Base-by-base conservation (phyloP, 768 basidiomycete species). In the Trichaptum fuscoviolaceum region DNA sequence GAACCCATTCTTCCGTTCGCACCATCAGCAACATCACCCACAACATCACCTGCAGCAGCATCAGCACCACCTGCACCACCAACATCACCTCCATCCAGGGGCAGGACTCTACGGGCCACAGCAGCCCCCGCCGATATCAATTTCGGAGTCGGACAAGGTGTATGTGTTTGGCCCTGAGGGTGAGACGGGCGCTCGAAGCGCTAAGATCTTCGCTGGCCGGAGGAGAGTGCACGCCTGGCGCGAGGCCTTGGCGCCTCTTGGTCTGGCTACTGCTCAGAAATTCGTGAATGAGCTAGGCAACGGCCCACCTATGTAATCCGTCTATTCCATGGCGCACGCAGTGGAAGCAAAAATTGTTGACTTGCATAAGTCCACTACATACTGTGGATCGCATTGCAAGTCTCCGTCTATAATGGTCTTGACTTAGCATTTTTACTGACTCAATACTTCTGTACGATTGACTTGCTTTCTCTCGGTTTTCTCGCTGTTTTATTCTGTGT, bases 91-190 rank as follows among this genome's bases (percentile, higher is more conserved):
- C 8, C 25, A 35, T 30, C 42, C 42, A 3, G 42, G 42, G 15
- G 42, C 42, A 20, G 42, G 42, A 12, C 42, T 52, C 5, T 52
- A 52, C 24, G 25, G 23, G 6, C 63, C 63, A 15, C 58, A 61
- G 30, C 65, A 35, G 30, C 65, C 65, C 27, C 62, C 58, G 65
- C 24, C 58, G 23, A 34, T 61, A 5, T 61, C 59, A 17, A 61
- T 25, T 25, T 61, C 30, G 59, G 25, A 25, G 24, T 84, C 83
- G 67, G 84, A 86, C 67, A 89, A 85, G 75, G 83, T 91, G 61
- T 92, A 83, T 73, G 90, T 93, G 23, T 91, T 93, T 69, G 91
- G 91, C 4, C 91, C 91, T 0, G 91, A 92, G 73, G 91, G 91
- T 64, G 91, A 93, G 76, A 85, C 85, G 0, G 91, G 91, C 60